A percentile compares a stretch with the other conserved stretches of the same genome.
These are phyloP conservation scores for Penicillium bovifimosum DNA, from an alignment of 495 filamentous ascomycete species.

Conservation along the genomic window DNA sequence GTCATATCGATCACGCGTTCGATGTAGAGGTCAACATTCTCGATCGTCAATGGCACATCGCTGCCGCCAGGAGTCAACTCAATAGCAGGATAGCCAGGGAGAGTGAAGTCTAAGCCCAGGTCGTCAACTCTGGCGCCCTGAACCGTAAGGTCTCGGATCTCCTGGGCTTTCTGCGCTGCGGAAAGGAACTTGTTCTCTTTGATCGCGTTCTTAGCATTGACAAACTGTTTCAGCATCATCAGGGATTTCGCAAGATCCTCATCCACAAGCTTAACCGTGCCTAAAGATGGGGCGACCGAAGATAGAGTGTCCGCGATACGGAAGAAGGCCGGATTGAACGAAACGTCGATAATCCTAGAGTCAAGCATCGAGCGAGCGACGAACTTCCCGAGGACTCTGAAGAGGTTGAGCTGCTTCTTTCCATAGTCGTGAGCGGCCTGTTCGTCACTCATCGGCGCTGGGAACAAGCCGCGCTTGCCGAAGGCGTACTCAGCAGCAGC, in stretches of 20 bases:
- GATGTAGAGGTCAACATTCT: constrained; percentile 83
- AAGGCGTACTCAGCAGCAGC: constrained; percentile 79
- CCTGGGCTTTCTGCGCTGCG: constrained; percentile 61
- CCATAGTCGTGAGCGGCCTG: constrained; percentile 70
- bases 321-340: constrained; percentile 97
- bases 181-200: constrained; percentile 61
- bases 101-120: constrained; percentile 84
- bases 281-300: constrained; percentile 77
- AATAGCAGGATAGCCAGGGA: constrained; percentile 87
- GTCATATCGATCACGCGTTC: constrained; percentile 90
- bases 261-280: constrained; percentile 89
- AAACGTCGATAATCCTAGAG: constrained; percentile 95
- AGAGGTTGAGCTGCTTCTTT: constrained; percentile 76
- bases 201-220: constrained; percentile 71
- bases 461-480: constrained; percentile 81
- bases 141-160: constrained; percentile 60
- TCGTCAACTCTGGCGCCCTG: constrained; percentile 78
- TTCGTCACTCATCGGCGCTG: constrained; percentile 80
- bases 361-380: constrained; percentile 98
- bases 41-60: constrained; percentile 70
- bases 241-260: constrained; percentile 78
- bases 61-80: constrained; percentile 73
- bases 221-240: constrained; percentile 84
- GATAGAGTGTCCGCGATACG: constrained; percentile 73
- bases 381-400: constrained; percentile 95